Base-by-base conservation (phyloP, 495 filamentous ascomycete species). In the Emericellopsis terricola region DNA sequence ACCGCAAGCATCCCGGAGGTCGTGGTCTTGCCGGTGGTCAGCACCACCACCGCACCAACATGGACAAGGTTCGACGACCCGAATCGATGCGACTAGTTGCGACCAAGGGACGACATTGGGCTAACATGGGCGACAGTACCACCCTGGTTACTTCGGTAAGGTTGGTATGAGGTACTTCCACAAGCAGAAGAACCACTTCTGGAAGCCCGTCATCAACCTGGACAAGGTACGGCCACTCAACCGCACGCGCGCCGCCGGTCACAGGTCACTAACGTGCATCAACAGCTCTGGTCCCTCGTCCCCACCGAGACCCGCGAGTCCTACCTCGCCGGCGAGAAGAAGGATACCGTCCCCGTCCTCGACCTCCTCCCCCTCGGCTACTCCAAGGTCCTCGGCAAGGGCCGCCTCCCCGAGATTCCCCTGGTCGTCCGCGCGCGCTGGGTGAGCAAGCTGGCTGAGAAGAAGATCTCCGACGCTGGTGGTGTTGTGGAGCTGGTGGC, bases 131-230 rank as follows among this genome's bases (percentile, higher is more conserved):
- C 13, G 16, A 19, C 17, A 38, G 64, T 86, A 80, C 76, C 81
- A 87, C 62, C 80, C 80, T 14, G 82, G 81, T 78, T 92, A 91
- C 78, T 94, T 92, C 64, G 85, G 85, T 62, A 94, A 93, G 68
- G 84, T 93, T 41, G 84, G 84, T 68, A 94, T 92, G 85, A 65
- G 85, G 44, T 84, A 89, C 69, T 79, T 91, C 78, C 84, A 91
- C 69, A 82, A 81, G 66, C 71, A 74, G 52, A 65, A 71, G 47
- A 82, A 82, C 66, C 76, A 83, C 45, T 82, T 81, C 72, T 94
- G 85, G 85, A 89, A 84, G 63, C 82, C 81, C 42, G 68, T 74
- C 34, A 72, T 91, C 74, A 91, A 91, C 62, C 60, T 91, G 48
- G 81, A 91, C 57, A 91, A 87, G 76, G 78, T 85, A 63, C 39